Evolutionary conservation across 352 stramenopile species (phyloP), one percentile per base, ranked within the genome.

Genomic region (Pythium utonaiense): DNA sequence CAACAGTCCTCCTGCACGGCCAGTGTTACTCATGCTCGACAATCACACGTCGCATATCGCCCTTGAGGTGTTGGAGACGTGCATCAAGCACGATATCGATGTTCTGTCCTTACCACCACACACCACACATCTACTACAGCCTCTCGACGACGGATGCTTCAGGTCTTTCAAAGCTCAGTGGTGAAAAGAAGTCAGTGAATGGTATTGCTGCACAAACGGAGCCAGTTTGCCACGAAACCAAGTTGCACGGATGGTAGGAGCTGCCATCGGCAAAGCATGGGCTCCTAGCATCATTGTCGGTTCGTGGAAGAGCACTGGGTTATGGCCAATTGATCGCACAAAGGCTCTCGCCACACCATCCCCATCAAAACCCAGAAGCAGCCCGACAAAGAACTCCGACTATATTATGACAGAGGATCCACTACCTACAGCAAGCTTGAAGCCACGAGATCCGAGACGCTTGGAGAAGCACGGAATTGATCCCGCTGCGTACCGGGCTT

Each of bases 91-190:
- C 8, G 16, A 38, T 6, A 55, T 62, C 34, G 12, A 54, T 25
- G 14, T 54, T 8, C 12, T 62, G 1, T 36, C 55, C 3, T 17
- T 54, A 6, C 55, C 55, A 17, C n/a, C 55, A 19, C 55, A 62
- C 19, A 38, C 48, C 6, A 62, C 55, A 27, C 55, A 62, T 38
- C 17, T 47, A 5, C 22, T 62, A n/a, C 55, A 62, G 19, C 55
- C 55, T 25, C 25, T 53, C 1, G 41, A 62, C 25, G 41, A 33
- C 30, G 55, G 55, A 16, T 48, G 19, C 19, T 62, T 62, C 30
- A n/a, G 55, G 4, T 53, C 55, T 9, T 41, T 62, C 16, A 62
- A 62, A 36, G 22, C 55, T 2, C 38, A 54, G 27, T 62, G 55
- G 55, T 31, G 48, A 9, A 47, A 3, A 47, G 19, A 27, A 14